Conservation (phyloP, 2,329 filamentous ascomycete species). For the Clarireedia hainanense region DNA sequence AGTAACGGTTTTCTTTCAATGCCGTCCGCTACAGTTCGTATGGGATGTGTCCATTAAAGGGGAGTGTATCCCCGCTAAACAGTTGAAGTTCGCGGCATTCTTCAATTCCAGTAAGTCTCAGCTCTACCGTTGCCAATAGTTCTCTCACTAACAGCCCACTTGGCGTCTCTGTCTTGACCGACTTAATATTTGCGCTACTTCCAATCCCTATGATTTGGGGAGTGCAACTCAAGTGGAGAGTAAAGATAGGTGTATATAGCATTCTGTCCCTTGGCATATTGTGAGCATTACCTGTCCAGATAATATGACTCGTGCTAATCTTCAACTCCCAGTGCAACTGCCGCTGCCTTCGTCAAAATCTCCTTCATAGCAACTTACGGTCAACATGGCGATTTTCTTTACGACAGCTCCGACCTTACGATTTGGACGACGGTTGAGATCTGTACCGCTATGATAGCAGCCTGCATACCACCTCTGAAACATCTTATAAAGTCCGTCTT, state of each 20-base stretch:
- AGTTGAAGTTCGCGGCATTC: background rate
- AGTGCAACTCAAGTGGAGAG: slow-evolving; percentile 34
- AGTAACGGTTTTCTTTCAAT: too few relatives aligned
- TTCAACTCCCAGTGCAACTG: slow-evolving; percentile 4
- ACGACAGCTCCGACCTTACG: too few relatives aligned
- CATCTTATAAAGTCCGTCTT: too few relatives aligned
- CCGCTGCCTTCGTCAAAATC: slow-evolving; percentile 32
- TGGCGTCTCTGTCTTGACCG: slow-evolving; percentile 16
- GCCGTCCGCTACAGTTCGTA: too few relatives aligned
- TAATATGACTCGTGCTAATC: background rate
- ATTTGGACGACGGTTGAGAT: too few relatives aligned
- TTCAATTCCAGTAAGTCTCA: slow-evolving; percentile 3
- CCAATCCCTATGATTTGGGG: slow-evolving; percentile 36
- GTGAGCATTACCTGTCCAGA: background rate
- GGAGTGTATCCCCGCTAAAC: background rate
- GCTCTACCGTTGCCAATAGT: background rate
- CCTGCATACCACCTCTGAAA: too few relatives aligned
- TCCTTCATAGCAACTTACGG: slow-evolving; percentile 34
- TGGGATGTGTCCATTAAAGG: background rate
- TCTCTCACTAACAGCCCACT: background rate
- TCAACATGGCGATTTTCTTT: slow-evolving; percentile 35
- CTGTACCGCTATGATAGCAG: too few relatives aligned
- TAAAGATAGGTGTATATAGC: slow-evolving; percentile 31
- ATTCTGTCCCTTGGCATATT: slow-evolving; percentile 1
- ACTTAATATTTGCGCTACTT: slow-evolving; percentile 30